Conservation (phyloP, 345 rosid genomes). For the thale cress (Arabidopsis thaliana) region TAIR10.1 NC_003074.8:9092001-9092500, state of each 20-base stretch:
- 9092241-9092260: constrained; percentile 45
- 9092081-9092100: constrained; percentile 66
- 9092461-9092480: constrained; percentile 57
- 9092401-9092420: constrained; percentile 11
- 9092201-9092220: constrained; percentile 27
- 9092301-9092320: constrained; percentile 85
- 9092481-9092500: constrained; percentile 67
- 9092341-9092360: constrained; percentile 37
- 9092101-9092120: constrained; percentile 89
- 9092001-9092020: constrained; percentile 54
- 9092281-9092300: constrained; percentile 75
- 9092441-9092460: constrained; percentile 69
- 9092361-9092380: constrained; percentile 10
- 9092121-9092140: constrained; percentile 72
- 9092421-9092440: constrained; percentile 81
- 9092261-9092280: constrained; percentile 79
- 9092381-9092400: constrained; percentile 21
- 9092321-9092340: constrained; percentile 87
- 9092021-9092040: constrained; percentile 30
- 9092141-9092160: constrained; percentile 20
- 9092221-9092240: constrained; percentile 28
- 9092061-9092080: constrained; percentile 62
- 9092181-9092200: constrained; percentile 24
- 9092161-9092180: constrained; percentile 22
- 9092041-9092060: constrained; percentile 35